These are phyloP conservation scores for Leccinum uliginosum DNA, from an alignment of 768 basidiomycete genomes.

Conservation along the genomic window DNA sequence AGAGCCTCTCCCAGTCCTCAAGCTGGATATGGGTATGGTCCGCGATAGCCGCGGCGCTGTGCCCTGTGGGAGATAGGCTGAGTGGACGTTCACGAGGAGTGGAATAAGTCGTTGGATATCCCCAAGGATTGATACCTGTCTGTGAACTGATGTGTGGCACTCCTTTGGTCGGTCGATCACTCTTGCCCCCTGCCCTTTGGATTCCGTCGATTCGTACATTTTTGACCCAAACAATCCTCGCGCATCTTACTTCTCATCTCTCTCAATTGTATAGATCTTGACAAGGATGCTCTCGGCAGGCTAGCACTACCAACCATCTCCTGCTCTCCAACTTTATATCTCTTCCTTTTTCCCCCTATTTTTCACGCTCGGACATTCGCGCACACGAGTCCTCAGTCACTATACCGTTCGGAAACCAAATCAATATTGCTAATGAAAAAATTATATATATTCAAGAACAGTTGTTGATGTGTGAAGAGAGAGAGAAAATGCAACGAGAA, in stretches of 20 bases:
- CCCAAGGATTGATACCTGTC: constrained; percentile 14
- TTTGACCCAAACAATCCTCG: constrained; percentile 13
- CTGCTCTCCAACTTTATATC: constrained; percentile 1
- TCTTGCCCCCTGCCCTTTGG: background rate
- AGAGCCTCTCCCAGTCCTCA: constrained; percentile 47
- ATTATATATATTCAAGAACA: constrained; percentile 7
- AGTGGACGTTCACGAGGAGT: constrained; percentile 10
- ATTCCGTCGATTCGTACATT: constrained; percentile 6
- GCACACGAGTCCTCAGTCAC: constrained; percentile 18
- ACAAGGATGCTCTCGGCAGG: constrained; percentile 15
- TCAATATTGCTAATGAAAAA: constrained; percentile 23
- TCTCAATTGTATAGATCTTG: constrained; percentile 22
- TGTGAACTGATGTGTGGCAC: constrained; percentile 18
- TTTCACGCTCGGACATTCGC: constrained; percentile 18
- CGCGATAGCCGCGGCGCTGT: constrained; percentile 22
- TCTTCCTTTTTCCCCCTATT: background rate
- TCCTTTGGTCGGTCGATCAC: constrained; percentile 24
- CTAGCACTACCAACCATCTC: constrained; percentile 17
- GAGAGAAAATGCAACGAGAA: background rate
- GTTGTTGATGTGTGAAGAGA: background rate
- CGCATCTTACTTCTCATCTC: constrained; percentile 18
- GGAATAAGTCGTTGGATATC: constrained; percentile 12
- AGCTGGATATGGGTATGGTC: constrained; percentile 39
- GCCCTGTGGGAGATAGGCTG: background rate
- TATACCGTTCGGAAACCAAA: constrained; percentile 21